Evolutionary conservation across 1,139 yeast species (phyloP), one percentile per base, ranked within the genome.

Genomic region (Protomyces macrosporus): DNA sequence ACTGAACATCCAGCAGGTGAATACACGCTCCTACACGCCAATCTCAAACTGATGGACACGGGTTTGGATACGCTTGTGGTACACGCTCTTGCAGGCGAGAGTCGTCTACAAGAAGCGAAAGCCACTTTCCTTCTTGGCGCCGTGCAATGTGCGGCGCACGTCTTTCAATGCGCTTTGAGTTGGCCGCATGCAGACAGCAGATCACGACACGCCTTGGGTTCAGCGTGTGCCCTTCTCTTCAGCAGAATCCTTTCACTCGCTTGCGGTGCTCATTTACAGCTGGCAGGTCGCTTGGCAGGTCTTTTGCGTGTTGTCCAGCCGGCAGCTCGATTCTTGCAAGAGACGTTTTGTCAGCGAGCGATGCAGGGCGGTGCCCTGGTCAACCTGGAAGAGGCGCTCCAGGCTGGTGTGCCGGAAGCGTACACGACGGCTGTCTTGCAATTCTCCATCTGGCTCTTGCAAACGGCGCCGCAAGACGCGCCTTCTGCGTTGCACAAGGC

Each of bases 1-100:
- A 78, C 80, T 33, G 80, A 42, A 16, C 33, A 42, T 16, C 12
- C 12, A 4, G 12, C 16, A 12, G 48, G 48, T n/a, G 48, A 42
- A 5, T 42, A 42, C 16, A 42, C 32, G 3, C n/a, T 42, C 30
- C 48, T 42, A 6, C 32, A 30, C 9, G 48, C 48, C 48, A 42
- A 14, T 23, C 48, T 42, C 48, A 42, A 42, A n/a, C 14, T 42
- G 32, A 4, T 42, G 12, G 23, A 42, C 9, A 42, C 48, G 23
- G 16, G 48, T 16, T 5, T 42, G 6, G 9, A 23, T 10, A 14
- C 30, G 10, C 48, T 42, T 6, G 10, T 42, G 6, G 30, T 5
- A 3, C 23, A 42, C 32, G 48, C 48, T 5, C 48, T 42, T 10
- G 23, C 32, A 4, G 23, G 32, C 10, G 32, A 42, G 3, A 42